Conservation (phyloP, 2,329 filamentous ascomycete species). For the Fusarium decemcellulare region DNA sequence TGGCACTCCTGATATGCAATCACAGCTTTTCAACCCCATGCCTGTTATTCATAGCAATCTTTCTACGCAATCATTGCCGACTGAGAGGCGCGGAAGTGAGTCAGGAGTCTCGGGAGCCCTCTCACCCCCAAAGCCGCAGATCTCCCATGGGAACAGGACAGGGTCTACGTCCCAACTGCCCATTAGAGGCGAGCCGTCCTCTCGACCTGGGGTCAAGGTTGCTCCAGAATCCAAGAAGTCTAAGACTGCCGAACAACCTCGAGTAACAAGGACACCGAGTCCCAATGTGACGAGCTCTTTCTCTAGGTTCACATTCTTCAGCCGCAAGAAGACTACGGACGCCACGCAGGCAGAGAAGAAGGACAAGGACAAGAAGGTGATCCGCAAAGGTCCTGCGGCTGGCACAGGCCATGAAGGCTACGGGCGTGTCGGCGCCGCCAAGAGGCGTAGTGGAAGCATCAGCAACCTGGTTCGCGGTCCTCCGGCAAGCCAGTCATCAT, state of each 20-base stretch:
- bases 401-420: conserved; percentile 97
- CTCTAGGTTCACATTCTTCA: conserved; percentile 83
- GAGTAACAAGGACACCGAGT: conserved; percentile 62
- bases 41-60: conserved; percentile 76
- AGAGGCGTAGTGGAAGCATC: conserved; percentile 75
- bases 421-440: conserved; percentile 72
- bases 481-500: conserved; percentile 57
- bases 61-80: conserved; percentile 61
- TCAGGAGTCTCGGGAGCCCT: conserved; percentile 49
- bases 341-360: conserved; percentile 65
- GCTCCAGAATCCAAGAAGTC: conserved; percentile 38
- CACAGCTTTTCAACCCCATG: conserved; percentile 65
- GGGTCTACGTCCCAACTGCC: conserved; percentile 52
- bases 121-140: conserved; percentile 53
- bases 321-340: conserved; percentile 76
- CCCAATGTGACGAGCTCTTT: conserved; percentile 69
- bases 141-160: conserved; percentile 47
- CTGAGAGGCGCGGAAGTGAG: conserved; percentile 63
- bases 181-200: conserved; percentile 35
- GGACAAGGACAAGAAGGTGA: conserved; percentile 54
- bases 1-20: conserved; percentile 74
- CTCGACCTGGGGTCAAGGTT: conserved; percentile 23
- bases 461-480: conserved; percentile 63
- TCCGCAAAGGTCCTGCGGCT: conserved; percentile 84
- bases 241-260: conserved; percentile 36